Evolutionary conservation across 768 basidiomycete species (phyloP), one percentile per base, ranked within the genome.

Genomic region (Holtermannia corniformis): DNA sequence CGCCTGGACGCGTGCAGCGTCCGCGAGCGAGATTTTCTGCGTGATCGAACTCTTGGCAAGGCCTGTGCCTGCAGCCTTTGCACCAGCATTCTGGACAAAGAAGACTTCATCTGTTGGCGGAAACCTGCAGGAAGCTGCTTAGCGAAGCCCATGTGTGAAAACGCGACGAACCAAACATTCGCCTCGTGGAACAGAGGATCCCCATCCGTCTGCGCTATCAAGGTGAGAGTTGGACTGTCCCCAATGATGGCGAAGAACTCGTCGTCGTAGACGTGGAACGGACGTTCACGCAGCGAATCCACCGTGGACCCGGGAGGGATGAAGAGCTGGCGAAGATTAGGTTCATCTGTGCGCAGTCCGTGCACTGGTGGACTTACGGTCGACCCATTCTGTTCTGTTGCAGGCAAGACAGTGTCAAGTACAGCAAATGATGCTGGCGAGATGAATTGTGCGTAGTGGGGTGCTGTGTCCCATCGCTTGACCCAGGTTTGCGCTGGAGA

Each of bases 131-230:
- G 11, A 27, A 21, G 40, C 25, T 49, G 14, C 37, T 37, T 14
- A 46, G 10, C 14, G 19, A 20, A 24, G 16, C 40, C 12, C 32
- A 37, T 7, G 32, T 37, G 32, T 37, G 32, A 37, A 37, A 37
- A 5, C 5, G 24, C 24, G 16, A 53, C 54, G 49, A 26, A 59
- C 62, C 68, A 67, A 12, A 60, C 58, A 19, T 57, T 56, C 2
- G 84, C 86, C 71, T 89, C 87, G 63, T 88, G 86, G 16, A 85
- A 85, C 56, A 86, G 81, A 2, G 82, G 82, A 66, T 82, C 82
- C 3, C 76, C 79, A 2, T 78, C 76, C 53, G 81, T 80, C 5
- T 78, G 77, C 0, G 81, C 80, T 44, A 89, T 78, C 54, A 79
- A 67, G 3, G 78, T 76, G 46, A 87, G 77, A 0, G 78, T 77